These are phyloP conservation scores for Penicillium occitanis DNA, from an alignment of 2,329 filamentous ascomycete species.

Conservation along the genomic window DNA sequence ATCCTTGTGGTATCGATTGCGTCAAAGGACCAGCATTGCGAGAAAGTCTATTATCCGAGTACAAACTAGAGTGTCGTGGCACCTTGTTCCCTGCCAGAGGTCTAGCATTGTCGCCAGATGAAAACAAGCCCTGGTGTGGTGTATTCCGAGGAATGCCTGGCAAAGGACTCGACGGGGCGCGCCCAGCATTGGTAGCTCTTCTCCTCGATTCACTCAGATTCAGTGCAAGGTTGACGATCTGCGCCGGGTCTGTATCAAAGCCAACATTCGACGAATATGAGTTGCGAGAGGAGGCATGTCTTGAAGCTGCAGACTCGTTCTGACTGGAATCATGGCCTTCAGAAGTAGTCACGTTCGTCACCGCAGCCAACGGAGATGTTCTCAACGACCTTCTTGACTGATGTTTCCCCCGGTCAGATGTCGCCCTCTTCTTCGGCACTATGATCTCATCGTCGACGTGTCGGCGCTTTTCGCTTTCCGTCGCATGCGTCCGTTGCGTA, in stretches of 20 bases:
- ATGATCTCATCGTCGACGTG: slow-evolving; percentile 36
- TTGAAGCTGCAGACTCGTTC: slow-evolving; percentile 11
- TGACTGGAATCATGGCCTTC: slow-evolving; percentile 22
- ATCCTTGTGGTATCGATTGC: slow-evolving; percentile 8
- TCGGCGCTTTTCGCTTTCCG: slow-evolving; percentile 43
- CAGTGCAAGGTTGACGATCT: slow-evolving; percentile 90
- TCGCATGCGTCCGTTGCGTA: slow-evolving; percentile 29
- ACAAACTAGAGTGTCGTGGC: slow-evolving; percentile 27
- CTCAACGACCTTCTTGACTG: slow-evolving; percentile 33
- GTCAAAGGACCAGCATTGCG: not conserved
- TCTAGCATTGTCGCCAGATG: slow-evolving; percentile 24
- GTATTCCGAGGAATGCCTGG: slow-evolving; percentile 37
- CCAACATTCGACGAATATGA: slow-evolving; percentile 30
- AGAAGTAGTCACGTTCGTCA: slow-evolving; percentile 26
- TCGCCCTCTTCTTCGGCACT: slow-evolving; percentile 38
- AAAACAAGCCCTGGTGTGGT: slow-evolving; percentile 27
- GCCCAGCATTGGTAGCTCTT: slow-evolving; percentile 58
- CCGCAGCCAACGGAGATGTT: slow-evolving; percentile 32
- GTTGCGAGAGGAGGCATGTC: slow-evolving; percentile 17
- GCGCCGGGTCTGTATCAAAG: slow-evolving; percentile 73
- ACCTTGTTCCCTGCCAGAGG: not conserved
- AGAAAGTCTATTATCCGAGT: slow-evolving; percentile 24
- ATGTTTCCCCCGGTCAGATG: slow-evolving; percentile 33
- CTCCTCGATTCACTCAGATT: slow-evolving; percentile 76
- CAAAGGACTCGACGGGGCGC: slow-evolving; percentile 54